Percentiles rank a stretch among this genome's conserved stretches.
Conservation (phyloP, 148 eudicot species). For the Vaccinium macrocarpon region DNA sequence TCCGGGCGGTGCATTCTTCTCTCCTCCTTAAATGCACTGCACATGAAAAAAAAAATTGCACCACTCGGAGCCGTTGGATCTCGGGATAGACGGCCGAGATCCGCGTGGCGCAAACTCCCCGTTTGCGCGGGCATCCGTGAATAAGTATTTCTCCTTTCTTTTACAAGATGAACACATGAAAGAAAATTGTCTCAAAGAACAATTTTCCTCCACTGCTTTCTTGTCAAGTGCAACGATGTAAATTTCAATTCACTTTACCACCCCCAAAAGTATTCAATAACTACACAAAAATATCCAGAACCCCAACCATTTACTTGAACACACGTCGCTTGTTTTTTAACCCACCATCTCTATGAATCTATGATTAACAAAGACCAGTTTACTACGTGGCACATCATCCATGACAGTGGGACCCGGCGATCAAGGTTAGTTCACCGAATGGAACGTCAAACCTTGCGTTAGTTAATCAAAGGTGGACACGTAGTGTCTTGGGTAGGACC, state of each 20-base stretch:
- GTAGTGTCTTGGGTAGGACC: slow-evolving; percentile 24
- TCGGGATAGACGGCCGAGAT: no score
- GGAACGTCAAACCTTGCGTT: background rate
- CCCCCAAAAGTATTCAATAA: background rate
- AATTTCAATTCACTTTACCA: background rate
- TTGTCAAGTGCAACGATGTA: background rate
- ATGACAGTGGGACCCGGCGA: background rate
- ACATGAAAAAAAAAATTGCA: no score
- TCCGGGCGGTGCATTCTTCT: no score
- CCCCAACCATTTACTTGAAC: background rate
- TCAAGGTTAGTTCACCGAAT: slow-evolving; percentile 12
- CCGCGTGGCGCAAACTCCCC: no score
- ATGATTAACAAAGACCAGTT: background rate
- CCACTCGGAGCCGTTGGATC: no score
- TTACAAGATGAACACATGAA: no score
- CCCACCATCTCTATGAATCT: background rate
- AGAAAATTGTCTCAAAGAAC: no score
- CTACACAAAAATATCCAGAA: background rate
- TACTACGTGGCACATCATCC: slow-evolving; percentile 17
- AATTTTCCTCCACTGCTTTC: no score
- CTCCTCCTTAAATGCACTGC: no score
- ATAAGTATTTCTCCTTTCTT: no score
- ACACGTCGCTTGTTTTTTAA: background rate
- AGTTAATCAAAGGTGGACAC: slow-evolving; percentile 6
- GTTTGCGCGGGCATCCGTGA: no score